These are phyloP conservation scores for Hemileia vastatrix DNA, from an alignment of 1,284 basidiomycete species.

Conservation along the genomic window DNA sequence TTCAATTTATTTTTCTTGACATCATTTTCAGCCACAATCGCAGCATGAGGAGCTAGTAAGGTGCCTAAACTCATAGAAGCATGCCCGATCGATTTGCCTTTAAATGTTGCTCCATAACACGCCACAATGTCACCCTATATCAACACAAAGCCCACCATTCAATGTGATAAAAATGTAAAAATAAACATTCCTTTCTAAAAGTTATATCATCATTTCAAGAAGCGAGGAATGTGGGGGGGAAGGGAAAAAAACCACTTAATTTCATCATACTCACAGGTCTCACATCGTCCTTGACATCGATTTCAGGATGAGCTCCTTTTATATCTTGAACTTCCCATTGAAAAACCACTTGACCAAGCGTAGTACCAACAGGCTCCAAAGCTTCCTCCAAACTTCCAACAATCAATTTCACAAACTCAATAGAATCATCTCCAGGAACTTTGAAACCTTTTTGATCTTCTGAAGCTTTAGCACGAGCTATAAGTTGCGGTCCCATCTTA, in stretches of 20 bases:
- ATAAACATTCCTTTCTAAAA: neutral
- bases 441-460: constrained; percentile 21
- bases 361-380: constrained; percentile 16
- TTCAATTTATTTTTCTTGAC: constrained; percentile 22
- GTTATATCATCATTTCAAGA: neutral
- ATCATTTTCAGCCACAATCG: constrained; percentile 14
- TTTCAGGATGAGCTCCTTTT: constrained; percentile 15
- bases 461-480: constrained; percentile 15
- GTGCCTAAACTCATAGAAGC: constrained; percentile 16
- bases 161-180: neutral
- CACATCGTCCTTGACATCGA: constrained; percentile 16
- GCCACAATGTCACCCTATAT: constrained; percentile 17
- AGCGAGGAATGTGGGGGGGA: neutral
- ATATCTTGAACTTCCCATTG: constrained; percentile 17
- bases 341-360: constrained; percentile 19
- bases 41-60: constrained; percentile 2
- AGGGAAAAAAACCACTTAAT: neutral
- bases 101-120: constrained; percentile 13
- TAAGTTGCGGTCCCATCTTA: constrained; percentile 14
- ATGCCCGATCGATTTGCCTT: constrained; percentile 22
- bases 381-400: constrained; percentile 7
- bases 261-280: no score
- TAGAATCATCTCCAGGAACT: constrained; percentile 2
- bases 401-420: constrained; percentile 9
- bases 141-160: neutral